Evolutionary conservation across 2,329 filamentous ascomycete species (phyloP).

Genomic region (Ophiocordyceps camponoti-leonardi): DNA sequence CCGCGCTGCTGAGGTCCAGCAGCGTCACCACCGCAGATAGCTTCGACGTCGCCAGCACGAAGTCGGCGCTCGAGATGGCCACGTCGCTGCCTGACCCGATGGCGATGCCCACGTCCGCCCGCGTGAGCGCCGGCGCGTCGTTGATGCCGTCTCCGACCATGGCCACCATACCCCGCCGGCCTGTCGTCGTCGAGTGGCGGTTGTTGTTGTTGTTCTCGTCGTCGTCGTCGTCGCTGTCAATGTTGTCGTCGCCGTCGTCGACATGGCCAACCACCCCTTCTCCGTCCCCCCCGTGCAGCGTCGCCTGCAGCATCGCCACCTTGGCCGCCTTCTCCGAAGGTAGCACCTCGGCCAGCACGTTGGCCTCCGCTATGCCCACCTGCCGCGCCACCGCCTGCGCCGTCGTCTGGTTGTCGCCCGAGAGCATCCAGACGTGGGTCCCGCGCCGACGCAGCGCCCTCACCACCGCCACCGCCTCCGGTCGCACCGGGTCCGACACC

Average conservation of each 20-base stretch:
- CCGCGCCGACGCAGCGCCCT: conserved; percentile 44
- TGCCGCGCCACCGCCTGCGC: conserved; percentile 60
- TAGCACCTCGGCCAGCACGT: conserved; percentile 76
- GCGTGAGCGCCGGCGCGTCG: conserved; percentile 65
- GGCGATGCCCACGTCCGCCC: conserved; percentile 69
- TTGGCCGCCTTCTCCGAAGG: conserved; percentile 67
- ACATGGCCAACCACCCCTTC: conserved; percentile 1
- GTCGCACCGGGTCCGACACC: conserved; percentile 65
- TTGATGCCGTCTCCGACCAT: conserved; percentile 89
- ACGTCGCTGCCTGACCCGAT: conserved; percentile 74
- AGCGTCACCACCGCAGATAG: conserved; percentile 56
- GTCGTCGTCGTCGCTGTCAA: neutral
- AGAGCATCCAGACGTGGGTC: conserved; percentile 78
- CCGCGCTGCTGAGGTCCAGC: conserved; percentile 49
- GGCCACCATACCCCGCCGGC: conserved; percentile 43
- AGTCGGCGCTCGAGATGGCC: conserved; percentile 64
- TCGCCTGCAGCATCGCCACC: conserved; percentile 44
- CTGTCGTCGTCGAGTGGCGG: conserved; percentile 10
- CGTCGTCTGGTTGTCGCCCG: conserved; percentile 77
- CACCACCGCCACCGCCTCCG: conserved; percentile 51
- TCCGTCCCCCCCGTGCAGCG: conserved; percentile 17
- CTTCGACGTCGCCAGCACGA: conserved; percentile 62
- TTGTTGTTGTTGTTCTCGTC: neutral
- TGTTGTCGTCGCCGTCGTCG: conserved; percentile 1
- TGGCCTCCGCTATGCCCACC: conserved; percentile 53